Percentiles rank a stretch among this genome's conserved stretches.
phyloP scores from a whole-genome alignment of 306 rosid genomes.

The Glycine tomentella region DNA sequence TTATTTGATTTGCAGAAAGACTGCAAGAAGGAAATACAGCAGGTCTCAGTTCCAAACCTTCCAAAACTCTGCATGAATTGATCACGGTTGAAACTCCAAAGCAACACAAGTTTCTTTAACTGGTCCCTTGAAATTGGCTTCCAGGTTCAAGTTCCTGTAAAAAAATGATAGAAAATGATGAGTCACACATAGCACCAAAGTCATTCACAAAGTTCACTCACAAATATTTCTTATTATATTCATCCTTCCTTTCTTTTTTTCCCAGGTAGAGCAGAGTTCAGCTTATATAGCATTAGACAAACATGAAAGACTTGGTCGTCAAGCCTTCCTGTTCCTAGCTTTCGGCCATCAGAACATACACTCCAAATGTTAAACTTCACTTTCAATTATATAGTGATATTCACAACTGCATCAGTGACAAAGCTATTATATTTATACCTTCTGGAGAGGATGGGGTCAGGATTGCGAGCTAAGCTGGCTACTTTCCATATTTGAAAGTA shows the following conservation, averaged over 20 bases:
- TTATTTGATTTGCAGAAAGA: slow-evolving; percentile 33
- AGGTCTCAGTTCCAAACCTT: slow-evolving; percentile 22
- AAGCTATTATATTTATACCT: slow-evolving; percentile 61
- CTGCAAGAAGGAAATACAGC: slow-evolving; percentile 26
- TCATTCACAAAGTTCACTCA: slow-evolving; percentile 15
- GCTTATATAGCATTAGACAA: slow-evolving; percentile 1
- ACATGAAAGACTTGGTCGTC: slow-evolving; percentile 20
- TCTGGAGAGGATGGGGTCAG: slow-evolving; percentile 49
- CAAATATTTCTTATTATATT: not conserved
- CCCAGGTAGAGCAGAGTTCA: not conserved
- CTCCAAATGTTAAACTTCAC: not conserved
- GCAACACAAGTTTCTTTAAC: slow-evolving; percentile 33
- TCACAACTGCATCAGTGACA: slow-evolving; percentile 1
- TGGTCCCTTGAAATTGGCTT: slow-evolving; percentile 48
- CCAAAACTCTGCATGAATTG: slow-evolving; percentile 33
- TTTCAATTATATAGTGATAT: not conserved
- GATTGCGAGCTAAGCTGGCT: slow-evolving; percentile 71
- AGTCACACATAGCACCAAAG: not conserved
- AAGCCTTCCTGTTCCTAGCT: slow-evolving; percentile 17
- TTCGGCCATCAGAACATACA: slow-evolving; percentile 27
- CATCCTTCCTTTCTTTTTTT: not conserved
- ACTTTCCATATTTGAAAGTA: slow-evolving; percentile 88
- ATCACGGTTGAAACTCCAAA: slow-evolving; percentile 38
- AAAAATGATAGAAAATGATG: slow-evolving; percentile 33
- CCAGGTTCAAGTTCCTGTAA: slow-evolving; percentile 56